Percentiles rank a stretch among this genome's conserved stretches.
These are phyloP conservation scores for Sphaceloma murrayae DNA, from an alignment of 2,329 filamentous ascomycete species.

Conservation along the genomic window DNA sequence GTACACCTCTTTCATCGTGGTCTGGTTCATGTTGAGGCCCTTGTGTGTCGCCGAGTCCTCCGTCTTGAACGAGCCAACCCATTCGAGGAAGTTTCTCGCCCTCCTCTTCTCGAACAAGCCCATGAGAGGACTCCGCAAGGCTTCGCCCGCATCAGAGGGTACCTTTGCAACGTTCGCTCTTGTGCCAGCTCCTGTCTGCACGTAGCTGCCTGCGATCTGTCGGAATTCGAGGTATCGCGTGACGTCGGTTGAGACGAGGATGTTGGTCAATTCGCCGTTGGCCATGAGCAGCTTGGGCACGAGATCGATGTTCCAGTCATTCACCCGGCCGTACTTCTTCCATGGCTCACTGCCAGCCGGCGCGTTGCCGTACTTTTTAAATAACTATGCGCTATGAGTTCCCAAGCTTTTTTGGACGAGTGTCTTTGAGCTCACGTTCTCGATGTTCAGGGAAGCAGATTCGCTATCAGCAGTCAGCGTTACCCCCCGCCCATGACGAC, in stretches of 20 bases:
- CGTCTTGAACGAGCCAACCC: conserved; percentile 77
- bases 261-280: conserved; percentile 95
- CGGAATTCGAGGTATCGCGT: conserved; percentile 46
- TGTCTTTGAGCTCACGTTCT: conserved; percentile 54
- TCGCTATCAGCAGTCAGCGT: conserved; percentile 49
- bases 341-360: conserved; percentile 74
- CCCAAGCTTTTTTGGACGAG: not conserved
- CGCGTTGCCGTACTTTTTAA: conserved; percentile 91
- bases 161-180: conserved; percentile 96
- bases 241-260: conserved; percentile 85
- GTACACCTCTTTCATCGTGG: conserved; percentile 96
- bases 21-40: conserved; percentile 65
- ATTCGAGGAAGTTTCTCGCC: conserved; percentile 94
- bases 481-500: conserved; percentile 14
- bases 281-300: conserved; percentile 98
- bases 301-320: conserved; percentile 99
- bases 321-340: conserved; percentile 93
- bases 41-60: conserved; percentile 81
- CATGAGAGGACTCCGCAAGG: conserved; percentile 87
- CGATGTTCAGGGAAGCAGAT: conserved; percentile 92
- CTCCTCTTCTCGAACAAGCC: conserved; percentile 95
- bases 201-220: conserved; percentile 82
- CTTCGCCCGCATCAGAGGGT: conserved; percentile 82
- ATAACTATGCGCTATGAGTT: conserved; percentile 55
- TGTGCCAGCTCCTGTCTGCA: conserved; percentile 73